These are phyloP conservation scores for Clavulina sp. DNA, from an alignment of 768 basidiomycete genomes.

Conservation along the genomic window DNA sequence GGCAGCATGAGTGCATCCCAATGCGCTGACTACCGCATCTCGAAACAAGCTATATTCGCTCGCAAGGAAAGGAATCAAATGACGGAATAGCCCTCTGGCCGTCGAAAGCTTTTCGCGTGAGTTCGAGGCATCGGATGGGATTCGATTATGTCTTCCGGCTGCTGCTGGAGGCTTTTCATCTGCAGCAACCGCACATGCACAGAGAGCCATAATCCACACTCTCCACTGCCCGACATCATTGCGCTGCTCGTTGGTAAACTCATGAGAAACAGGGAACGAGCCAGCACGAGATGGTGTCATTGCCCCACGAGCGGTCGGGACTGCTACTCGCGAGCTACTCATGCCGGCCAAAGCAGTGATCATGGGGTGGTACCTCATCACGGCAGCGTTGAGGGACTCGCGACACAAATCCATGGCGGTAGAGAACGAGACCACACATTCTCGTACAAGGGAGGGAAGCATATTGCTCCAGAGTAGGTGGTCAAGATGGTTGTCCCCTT, in stretches of 20 bases:
- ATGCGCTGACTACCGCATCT: constrained; percentile 71
- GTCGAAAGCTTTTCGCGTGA: constrained; percentile 72
- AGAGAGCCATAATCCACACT: constrained; percentile 70
- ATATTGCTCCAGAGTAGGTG: constrained; percentile 57
- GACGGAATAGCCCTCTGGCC: constrained; percentile 66
- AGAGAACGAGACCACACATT: constrained; percentile 32
- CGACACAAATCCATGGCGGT: constrained; percentile 35
- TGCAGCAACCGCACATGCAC: constrained; percentile 53
- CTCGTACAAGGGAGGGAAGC: constrained; percentile 46
- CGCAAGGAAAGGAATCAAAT: constrained; percentile 72
- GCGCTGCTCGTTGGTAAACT: constrained; percentile 1
- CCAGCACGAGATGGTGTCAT: constrained; percentile 4
- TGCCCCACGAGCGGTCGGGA: constrained; percentile 19
- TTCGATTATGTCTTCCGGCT: constrained; percentile 49
- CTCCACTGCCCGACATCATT: constrained; percentile 55
- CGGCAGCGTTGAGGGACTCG: constrained; percentile 48
- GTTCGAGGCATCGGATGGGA: constrained; percentile 53
- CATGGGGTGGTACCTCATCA: constrained; percentile 48
- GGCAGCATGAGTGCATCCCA: constrained; percentile 66
- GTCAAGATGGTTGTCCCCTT: constrained; percentile 51
- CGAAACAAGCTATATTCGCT: constrained; percentile 71
- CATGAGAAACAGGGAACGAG: background rate
- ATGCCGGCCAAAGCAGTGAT: constrained; percentile 45
- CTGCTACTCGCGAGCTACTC: constrained; percentile 19
- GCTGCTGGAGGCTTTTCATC: constrained; percentile 42